A percentile compares a stretch with the other conserved stretches of the same genome.
Evolutionary conservation across 192 early-diverging fungal species (phyloP).

Genomic region (Diversispora eburnea): DNA sequence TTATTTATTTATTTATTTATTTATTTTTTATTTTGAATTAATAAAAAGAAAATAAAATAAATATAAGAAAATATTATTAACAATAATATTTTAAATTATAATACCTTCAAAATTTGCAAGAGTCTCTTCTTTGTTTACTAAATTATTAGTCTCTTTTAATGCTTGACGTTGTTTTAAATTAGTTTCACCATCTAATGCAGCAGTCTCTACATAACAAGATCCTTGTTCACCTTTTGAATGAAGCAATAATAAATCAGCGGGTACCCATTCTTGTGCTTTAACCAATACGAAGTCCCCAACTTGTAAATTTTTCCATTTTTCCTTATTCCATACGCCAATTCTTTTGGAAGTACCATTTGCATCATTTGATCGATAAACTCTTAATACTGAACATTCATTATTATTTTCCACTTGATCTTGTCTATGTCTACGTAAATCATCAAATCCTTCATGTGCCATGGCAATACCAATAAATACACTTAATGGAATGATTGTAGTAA

Average conservation of each 20-base stretch:
- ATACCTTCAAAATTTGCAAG: conserved; percentile 52
- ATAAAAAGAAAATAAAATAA: background rate
- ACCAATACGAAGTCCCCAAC: conserved; percentile 79
- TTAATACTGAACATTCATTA: conserved; percentile 49
- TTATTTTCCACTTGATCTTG: conserved; percentile 63
- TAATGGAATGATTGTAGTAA: conserved; percentile 73
- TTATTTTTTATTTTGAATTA: too few species aligned
- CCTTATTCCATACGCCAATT: conserved; percentile 43
- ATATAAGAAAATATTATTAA: conserved; percentile 4
- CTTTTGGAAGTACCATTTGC: conserved; percentile 33
- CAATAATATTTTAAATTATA: too few species aligned
- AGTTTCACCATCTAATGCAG: conserved; percentile 85
- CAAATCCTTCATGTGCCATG: conserved; percentile 75
- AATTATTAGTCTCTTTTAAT: conserved; percentile 55
- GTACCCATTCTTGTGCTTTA: conserved; percentile 75
- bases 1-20: too few species aligned
- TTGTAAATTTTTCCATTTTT: conserved; percentile 58
- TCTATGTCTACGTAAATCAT: conserved; percentile 64
- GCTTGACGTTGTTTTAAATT: conserved; percentile 84
- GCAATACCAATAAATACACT: conserved; percentile 71
- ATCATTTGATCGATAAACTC: conserved; percentile 55
- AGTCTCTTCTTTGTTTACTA: conserved; percentile 42
- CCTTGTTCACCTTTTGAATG: conserved; percentile 68
- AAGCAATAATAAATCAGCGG: conserved; percentile 76
- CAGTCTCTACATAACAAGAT: conserved; percentile 81